Evolutionary conservation across 805 yeast species (phyloP), one percentile per base, ranked within the genome.

Genomic region (Candida koratica): DNA sequence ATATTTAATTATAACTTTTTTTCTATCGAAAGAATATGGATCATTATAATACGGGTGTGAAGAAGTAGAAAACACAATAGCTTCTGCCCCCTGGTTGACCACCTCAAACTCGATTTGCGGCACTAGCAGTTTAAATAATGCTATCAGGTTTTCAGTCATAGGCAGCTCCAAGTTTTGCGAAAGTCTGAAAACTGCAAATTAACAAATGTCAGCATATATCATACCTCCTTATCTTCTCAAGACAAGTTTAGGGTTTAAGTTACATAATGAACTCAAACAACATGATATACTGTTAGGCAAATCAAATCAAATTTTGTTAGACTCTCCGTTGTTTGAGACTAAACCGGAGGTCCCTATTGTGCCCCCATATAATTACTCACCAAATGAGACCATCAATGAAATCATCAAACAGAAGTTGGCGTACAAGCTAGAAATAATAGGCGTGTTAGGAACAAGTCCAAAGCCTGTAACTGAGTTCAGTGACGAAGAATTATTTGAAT

Each of bases 11-110:
- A 90, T 79, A 55, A 68, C 82, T 37, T 63, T 56, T 4, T 49
- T 36, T 2, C 55, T 45, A 29, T 59, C 54, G 15, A 46, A 38
- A 4, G 60, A 36, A 16, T 43, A 38, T 7, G 68, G 59, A 2
- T 10, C 12, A 4, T 6, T 8, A 19, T 5, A 9, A 52, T 82
- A 87, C 17, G 95, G 95, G 56, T 87, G 95, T 2, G 53, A 53
- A 1, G 56, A 41, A 0, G 90, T 71, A 9, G 65, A 54, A 56
- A 84, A 84, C 2, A 86, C 88, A 8, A 86, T 68, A 0, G 95
- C 95, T 55, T 87, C 96, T 1, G 96, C 96, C 17, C 96, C 96
- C 52, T 87, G 96, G 0, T 94, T 84, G 2, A 87, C 63, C 18
- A 75, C 64, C 1, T 56, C 50, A 4, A 82, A 52, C 0, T 79